Percentiles rank a stretch among this genome's conserved stretches.
Conservation (phyloP, 129 eudicot genomes). For the Lactuca saligna region DNA sequence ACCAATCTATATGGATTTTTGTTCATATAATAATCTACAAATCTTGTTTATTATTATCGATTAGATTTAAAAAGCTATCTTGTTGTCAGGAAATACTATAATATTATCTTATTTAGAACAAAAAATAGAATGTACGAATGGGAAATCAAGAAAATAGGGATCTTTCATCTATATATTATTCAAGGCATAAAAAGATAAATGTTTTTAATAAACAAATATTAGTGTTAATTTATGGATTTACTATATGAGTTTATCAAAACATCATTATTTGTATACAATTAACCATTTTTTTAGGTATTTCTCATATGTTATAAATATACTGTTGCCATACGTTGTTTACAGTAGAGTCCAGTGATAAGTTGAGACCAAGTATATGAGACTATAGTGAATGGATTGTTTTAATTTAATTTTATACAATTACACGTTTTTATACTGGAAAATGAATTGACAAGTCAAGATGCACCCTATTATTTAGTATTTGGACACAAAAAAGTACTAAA, state of each 20-base stretch:
- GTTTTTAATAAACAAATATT: not conserved
- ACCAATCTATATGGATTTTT: constrained; percentile 19
- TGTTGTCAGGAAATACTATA: not conserved
- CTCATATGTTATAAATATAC: no score
- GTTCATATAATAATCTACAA: not conserved
- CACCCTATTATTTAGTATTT: not conserved
- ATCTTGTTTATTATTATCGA: not conserved
- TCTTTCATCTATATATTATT: not conserved
- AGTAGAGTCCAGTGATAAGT: no score
- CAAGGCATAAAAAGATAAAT: not conserved
- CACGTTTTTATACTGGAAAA: no score
- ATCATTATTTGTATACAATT: no score
- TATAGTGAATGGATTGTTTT: no score
- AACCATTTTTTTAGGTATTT: no score
- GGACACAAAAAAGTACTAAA: not conserved
- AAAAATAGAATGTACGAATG: not conserved
- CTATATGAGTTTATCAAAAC: no score
- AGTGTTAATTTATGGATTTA: not conserved
- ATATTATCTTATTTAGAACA: not conserved
- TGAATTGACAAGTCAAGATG: no score
- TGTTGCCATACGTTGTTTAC: no score
- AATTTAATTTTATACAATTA: no score
- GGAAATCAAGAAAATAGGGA: constrained; percentile 14
- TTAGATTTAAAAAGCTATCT: not conserved
- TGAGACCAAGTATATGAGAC: no score